Evolutionary conservation across 345 rosid species (phyloP), one percentile per base, ranked within the genome.

Genomic region (Eutrema yunnanense): DNA sequence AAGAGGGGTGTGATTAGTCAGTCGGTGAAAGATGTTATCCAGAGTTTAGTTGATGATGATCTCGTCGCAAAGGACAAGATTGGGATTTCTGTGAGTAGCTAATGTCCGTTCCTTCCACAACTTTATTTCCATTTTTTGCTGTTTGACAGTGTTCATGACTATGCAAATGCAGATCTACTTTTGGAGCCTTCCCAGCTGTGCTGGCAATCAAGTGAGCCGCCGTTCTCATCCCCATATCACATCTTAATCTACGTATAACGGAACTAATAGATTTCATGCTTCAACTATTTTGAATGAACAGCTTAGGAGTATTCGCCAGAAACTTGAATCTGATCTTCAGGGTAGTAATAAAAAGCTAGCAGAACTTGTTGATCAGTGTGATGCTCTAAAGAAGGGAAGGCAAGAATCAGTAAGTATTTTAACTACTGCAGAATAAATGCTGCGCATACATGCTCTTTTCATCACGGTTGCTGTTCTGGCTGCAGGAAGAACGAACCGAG

Each of bases 111-210:
- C 62, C 51, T 62, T 27, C 8, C 42, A 57, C 43, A 44, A 6
- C 41, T 65, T 63, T 26, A 4, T 41, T 14, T 34, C 50, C 46
- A 41, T 52, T 51, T 68, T 33, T 29, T 49, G 0, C 59, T 22
- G 47, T 19, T 48, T 61, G 49, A 75, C 44, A 0, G 9, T 68
- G 46, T 69, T 69, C 2, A 69, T 76, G 0, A 10, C 38, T 67
- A 2, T 69, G 53, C 7, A 52, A 60, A 57, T 85, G 55, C 76
- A 94, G 97, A 90, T 91, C 6, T 91, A 91, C 67, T 91, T 94
- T 78, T 94, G 98, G 97, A 94, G 97, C 78, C 96, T 94, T 78
- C 96, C 96, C 16, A 91, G 97, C 85, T 86, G 92, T 72, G 96
- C 98, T 13, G 90, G 97, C 76, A 94, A 91, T 76, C 97, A 91